Evolutionary conservation across 441 rosid species (phyloP), one percentile per base, ranked within the genome.

Genomic region (Eruca vesicaria): DNA sequence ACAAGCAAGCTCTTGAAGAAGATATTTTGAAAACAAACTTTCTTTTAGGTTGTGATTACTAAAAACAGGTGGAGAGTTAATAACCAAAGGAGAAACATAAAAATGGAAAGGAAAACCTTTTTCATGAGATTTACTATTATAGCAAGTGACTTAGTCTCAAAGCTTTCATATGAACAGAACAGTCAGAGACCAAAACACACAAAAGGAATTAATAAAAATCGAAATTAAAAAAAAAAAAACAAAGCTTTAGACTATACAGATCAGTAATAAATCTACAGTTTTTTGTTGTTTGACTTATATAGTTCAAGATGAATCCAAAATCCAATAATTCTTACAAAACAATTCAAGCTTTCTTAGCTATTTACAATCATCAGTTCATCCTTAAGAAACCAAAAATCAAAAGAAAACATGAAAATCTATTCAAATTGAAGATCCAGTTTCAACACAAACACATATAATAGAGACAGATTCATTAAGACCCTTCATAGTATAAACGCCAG

Each of bases 91-190:
- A 75, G 12, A 68, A 50, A 14, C 21, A 26, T 26, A 3, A 60
- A 77, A 66, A 7, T 9, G 52, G 64, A 60, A 66, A 66, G 6
- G 31, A 32, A 61, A 71, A 35, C 18, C 36, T 48, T 2, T 16
- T 69, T 57, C 28, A 48, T 59, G 36, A 77, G 77, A 71, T 77
- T 69, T 31, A 69, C 67, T 71, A 76, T n/a, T n/a, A 5, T 45
- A 76, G 8, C n/a, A 45, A 14, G 26, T 23, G 3, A 72, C 5
- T 43, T 45, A 0, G 1, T 9, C n/a, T n/a, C 38, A 33, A 15
- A 68, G 56, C 28, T 53, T 67, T 61, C 2, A 32, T 69, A 66
- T 19, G 8, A 66, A 66, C 18, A 71, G 8, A 66, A 66, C 18
- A 71, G 57, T 56, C 43, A 64, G 53, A 43, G 62, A 77, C 32